These are phyloP conservation scores for Amauroascus niger DNA, from an alignment of 2,329 filamentous ascomycete genomes.

Conservation along the genomic window DNA sequence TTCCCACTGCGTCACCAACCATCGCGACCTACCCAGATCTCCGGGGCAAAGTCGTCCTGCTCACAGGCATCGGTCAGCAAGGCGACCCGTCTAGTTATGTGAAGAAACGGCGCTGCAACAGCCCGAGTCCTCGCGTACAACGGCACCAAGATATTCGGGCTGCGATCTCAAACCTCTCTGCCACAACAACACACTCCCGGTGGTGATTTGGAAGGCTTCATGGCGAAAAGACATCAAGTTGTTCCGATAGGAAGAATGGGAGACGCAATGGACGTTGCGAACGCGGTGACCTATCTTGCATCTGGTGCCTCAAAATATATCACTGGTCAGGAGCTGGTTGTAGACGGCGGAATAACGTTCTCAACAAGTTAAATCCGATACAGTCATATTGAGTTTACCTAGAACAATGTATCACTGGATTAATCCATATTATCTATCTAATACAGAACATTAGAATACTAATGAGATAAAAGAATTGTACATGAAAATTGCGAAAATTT, in stretches of 20 bases:
- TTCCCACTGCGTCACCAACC: background rate
- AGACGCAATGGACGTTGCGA: slow-evolving; percentile 50
- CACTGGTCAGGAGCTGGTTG: slow-evolving; percentile 47
- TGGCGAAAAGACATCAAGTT: slow-evolving; percentile 40
- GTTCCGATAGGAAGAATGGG: slow-evolving; percentile 53
- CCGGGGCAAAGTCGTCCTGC: slow-evolving; percentile 21
- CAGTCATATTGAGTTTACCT: background rate
- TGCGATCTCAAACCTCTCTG: slow-evolving; percentile 40
- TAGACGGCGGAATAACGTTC: slow-evolving; percentile 36
- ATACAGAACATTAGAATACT: slow-evolving; percentile 8
- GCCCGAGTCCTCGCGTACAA: slow-evolving; percentile 41
- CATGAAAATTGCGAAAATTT: slow-evolving; percentile 7
- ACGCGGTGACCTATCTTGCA: slow-evolving; percentile 48
- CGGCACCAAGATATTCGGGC: slow-evolving; percentile 44
- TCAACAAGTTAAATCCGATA: background rate
- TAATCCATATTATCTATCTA: slow-evolving; percentile 11
- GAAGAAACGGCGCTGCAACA: slow-evolving; percentile 45
- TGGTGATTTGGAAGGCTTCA: slow-evolving; percentile 42
- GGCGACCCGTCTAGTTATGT: slow-evolving; percentile 36
- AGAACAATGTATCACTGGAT: background rate
- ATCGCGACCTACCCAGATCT: slow-evolving; percentile 17
- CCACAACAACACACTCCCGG: slow-evolving; percentile 34
- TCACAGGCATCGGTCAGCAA: slow-evolving; percentile 29
- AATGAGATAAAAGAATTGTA: background rate
- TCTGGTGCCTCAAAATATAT: slow-evolving; percentile 52